A percentile compares a stretch with the other conserved stretches of the same genome.
phyloP scores from a whole-genome alignment of 2,329 filamentous ascomycete species.

The Aulographum hederae region DNA sequence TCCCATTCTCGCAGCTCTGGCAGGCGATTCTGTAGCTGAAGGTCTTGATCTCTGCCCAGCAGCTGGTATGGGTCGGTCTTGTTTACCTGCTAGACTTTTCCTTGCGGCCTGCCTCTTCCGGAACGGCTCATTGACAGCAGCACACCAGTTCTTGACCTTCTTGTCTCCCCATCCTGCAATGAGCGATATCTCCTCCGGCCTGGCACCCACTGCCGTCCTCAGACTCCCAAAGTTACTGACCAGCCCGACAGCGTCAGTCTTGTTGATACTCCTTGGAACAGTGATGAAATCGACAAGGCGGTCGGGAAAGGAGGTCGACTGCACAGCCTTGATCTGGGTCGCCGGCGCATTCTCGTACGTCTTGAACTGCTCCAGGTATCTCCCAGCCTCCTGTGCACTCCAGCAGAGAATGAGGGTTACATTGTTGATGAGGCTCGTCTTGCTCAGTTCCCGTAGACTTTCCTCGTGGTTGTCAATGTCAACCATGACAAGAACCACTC shows the following conservation, averaged over 20 bases:
- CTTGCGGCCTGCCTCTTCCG: constrained; percentile 53
- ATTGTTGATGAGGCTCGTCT: constrained; percentile 83
- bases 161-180: constrained; percentile 91
- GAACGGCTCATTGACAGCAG: constrained; percentile 71
- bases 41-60: background rate
- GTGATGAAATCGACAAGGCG: constrained; percentile 86
- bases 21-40: background rate
- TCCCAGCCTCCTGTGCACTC: constrained; percentile 81
- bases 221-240: constrained; percentile 87
- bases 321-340: constrained; percentile 61
- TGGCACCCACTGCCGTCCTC: constrained; percentile 70
- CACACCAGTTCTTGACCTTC: constrained; percentile 78
- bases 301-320: constrained; percentile 69
- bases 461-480: constrained; percentile 94
- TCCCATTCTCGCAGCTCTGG: constrained; percentile 9
- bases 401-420: constrained; percentile 85
- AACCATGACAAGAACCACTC: constrained; percentile 76
- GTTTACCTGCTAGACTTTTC: constrained; percentile 18
- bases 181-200: constrained; percentile 64
- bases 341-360: constrained; percentile 72
- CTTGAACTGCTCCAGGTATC: constrained; percentile 91
- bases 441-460: constrained; percentile 70
- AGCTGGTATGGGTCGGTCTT: constrained; percentile 5
- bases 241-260: constrained; percentile 78
- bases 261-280: constrained; percentile 75